A percentile compares a stretch with the other conserved stretches of the same genome.
Conservation (phyloP, 2,329 filamentous ascomycete species). For the Botryotinia globosa region DNA sequence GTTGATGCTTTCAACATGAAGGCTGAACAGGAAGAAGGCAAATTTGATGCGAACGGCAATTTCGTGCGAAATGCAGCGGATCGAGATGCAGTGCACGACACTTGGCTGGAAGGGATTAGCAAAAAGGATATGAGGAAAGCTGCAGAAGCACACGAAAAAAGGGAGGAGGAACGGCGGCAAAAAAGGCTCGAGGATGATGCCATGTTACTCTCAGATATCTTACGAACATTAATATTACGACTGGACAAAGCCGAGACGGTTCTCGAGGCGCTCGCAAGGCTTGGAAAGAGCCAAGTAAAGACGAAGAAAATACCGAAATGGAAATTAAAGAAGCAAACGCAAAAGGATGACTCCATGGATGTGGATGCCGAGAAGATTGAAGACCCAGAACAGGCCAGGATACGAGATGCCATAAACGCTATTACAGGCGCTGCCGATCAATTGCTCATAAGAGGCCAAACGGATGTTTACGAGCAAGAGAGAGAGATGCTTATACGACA, state of each 20-base stretch:
- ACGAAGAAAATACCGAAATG: conserved; percentile 60
- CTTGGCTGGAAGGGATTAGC: conserved; percentile 86
- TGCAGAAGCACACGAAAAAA: conserved; percentile 79
- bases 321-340: conserved; percentile 68
- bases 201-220: conserved; percentile 68
- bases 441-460: conserved; percentile 75
- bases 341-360: conserved; percentile 64
- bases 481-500: conserved; percentile 79
- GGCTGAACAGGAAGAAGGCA: conserved; percentile 84
- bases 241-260: conserved; percentile 81
- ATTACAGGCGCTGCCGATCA: conserved; percentile 91
- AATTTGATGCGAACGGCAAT: conserved; percentile 88
- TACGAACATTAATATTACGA: conserved; percentile 68
- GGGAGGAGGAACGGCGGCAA: conserved; percentile 72
- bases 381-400: conserved; percentile 65
- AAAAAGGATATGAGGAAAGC: conserved; percentile 92
- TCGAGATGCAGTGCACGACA: conserved; percentile 85
- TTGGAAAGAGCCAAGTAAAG: conserved; percentile 67
- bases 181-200: conserved; percentile 73
- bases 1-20: conserved; percentile 96
- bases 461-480: conserved; percentile 89
- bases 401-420: conserved; percentile 71
- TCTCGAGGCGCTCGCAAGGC: conserved; percentile 78
- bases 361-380: conserved; percentile 59
- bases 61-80: conserved; percentile 86